Conservation (phyloP, 2,329 filamentous ascomycete species). For the Colletotrichum salicis region DNA sequence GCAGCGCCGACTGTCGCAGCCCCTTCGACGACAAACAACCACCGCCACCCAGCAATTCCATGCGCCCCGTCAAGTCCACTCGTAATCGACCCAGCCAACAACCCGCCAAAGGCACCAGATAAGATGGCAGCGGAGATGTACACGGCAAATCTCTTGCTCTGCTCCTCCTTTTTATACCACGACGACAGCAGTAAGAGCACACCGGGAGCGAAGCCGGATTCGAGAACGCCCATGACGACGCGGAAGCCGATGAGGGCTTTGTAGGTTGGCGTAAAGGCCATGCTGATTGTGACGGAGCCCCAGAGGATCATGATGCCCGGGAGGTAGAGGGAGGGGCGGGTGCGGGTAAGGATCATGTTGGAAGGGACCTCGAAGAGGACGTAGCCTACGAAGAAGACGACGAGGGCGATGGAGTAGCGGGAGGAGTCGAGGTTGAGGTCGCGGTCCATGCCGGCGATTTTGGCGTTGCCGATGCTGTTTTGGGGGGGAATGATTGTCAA, state of each 20-base stretch:
- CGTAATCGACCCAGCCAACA: constrained; percentile 69
- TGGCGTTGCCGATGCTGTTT: constrained; percentile 62
- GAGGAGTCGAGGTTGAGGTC: constrained; percentile 63
- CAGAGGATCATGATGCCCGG: constrained; percentile 71
- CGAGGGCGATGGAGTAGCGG: constrained; percentile 68
- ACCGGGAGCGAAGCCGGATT: constrained; percentile 70
- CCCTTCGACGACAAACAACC: constrained; percentile 72
- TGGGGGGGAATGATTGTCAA: constrained; percentile 31
- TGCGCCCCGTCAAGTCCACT: constrained; percentile 64
- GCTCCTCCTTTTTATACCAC: constrained; percentile 66
- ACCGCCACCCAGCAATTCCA: constrained; percentile 58
- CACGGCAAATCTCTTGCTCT: constrained; percentile 59
- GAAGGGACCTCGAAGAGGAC: constrained; percentile 72
- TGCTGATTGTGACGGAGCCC: constrained; percentile 42
- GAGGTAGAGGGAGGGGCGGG: constrained; percentile 72
- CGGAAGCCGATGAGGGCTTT: constrained; percentile 45
- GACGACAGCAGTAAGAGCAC: constrained; percentile 71
- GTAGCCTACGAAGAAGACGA: constrained; percentile 78
- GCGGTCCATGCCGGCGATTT: constrained; percentile 60
- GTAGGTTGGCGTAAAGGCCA: constrained; percentile 43
- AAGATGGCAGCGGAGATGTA: constrained; percentile 79
- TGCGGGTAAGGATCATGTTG: constrained; percentile 72
- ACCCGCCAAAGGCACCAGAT: constrained; percentile 73
- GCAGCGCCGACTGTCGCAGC: constrained; percentile 73
- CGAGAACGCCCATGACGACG: constrained; percentile 65